phyloP scores from a whole-genome alignment of 129 eudicot species.

The Glebionis coronaria region DNA sequence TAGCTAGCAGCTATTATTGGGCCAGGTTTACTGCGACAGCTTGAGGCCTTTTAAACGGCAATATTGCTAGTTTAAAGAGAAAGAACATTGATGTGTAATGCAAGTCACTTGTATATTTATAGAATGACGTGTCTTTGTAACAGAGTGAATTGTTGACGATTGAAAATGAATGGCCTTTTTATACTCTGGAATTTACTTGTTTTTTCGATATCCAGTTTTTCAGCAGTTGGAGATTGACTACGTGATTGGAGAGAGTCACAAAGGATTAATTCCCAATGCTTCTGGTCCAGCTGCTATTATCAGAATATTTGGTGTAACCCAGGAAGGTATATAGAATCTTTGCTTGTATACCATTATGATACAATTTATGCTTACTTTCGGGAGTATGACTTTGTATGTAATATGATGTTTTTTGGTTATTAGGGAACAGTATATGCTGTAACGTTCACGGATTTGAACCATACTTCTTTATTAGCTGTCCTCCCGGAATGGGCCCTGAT shows the following conservation, averaged over 20 bases:
- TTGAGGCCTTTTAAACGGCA: too few species aligned
- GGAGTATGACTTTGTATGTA: slow-evolving; percentile 2
- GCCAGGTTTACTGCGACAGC: too few species aligned
- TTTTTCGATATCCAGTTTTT: slow-evolving; percentile 46
- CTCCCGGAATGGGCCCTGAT: slow-evolving; percentile 97
- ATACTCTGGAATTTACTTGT: not conserved
- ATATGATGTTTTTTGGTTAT: slow-evolving; percentile 22
- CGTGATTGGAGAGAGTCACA: slow-evolving; percentile 68
- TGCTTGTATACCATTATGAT: not conserved
- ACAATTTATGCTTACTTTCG: slow-evolving; percentile 1
- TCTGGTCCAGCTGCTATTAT: slow-evolving; percentile 79
- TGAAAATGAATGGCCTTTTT: not conserved
- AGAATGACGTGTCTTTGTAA: slow-evolving; percentile 10
- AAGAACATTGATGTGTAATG: too few species aligned
- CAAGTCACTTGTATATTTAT: not conserved
- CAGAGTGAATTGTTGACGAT: not conserved
- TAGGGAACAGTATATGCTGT: slow-evolving; percentile 95
- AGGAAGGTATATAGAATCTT: slow-evolving; percentile 53
- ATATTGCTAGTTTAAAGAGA: too few species aligned
- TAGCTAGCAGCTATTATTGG: too few species aligned
- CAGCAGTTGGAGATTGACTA: slow-evolving; percentile 97
- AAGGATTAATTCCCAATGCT: slow-evolving; percentile 61
- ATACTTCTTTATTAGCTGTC: slow-evolving; percentile 83
- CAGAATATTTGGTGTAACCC: slow-evolving; percentile 84
- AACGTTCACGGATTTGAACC: slow-evolving; percentile 98